Evolutionary conservation across 2,329 filamentous ascomycete species (phyloP), one percentile per base, ranked within the genome.

Genomic region (Aaosphaeria arxii): DNA sequence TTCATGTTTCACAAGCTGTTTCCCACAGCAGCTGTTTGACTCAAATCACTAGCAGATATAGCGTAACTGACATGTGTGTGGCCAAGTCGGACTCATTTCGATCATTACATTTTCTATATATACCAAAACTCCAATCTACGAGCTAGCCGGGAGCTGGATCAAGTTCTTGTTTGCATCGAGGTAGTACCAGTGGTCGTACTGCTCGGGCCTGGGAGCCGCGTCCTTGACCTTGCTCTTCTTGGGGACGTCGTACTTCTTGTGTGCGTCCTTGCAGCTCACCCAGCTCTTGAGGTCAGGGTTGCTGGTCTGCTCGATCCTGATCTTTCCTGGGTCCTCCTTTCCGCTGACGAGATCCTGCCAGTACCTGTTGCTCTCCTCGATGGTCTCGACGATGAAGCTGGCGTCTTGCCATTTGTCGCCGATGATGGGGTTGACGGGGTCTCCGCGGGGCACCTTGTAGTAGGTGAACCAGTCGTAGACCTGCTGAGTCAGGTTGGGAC

Each of bases 381-480:
- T 55, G 28, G 64, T 57, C 6, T 61, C 49, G 39, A 61, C 45
- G 42, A 66, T 63, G 46, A 66, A 67, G 29, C 61, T 58, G 42
- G 65, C 63, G 46, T 70, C 59, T 46, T 74, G 68, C 51, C 68
- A 75, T 11, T 60, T 58, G 24, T 65, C 57, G 39, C 70, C 70
- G 6, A 71, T 45, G 46, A 75, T 74, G 41, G 63, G 61, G 40
- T 71, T 70, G 33, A 67, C 52, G 2, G 52, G 53, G n/a, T 96
- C 96, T 80, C 91, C 91, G 71, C 96, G 91, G 71, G 91, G 91
- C 77, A 96, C 96, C 83, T 96, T 96, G 87, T 96, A 96, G 84
- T 96, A 96, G 76, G 91, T 89, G 89, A 96, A 96, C 91, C 91
- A 96, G 81, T 96, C 91, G 71, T 96, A 96, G 71, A 91, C 96